Evolutionary conservation across 345 rosid species (phyloP).

Genomic region (Salix arbutifolia): DNA sequence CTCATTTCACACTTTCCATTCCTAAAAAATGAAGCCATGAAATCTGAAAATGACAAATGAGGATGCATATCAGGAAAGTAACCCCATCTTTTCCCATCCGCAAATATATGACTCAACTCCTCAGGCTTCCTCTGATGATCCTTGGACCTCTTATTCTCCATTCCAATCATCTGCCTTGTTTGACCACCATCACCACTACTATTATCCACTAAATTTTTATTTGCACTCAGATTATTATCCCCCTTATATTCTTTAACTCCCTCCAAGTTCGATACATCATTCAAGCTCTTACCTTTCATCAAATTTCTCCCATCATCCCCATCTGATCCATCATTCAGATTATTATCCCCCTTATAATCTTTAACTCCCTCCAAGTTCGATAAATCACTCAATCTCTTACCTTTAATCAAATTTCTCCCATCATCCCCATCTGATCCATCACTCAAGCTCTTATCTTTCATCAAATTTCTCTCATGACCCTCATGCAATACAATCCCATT

Average conservation of each 20-base stretch:
- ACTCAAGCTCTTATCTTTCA: not conserved
- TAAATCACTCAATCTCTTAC: not conserved
- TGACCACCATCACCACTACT: constrained; percentile 8
- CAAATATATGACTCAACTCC: constrained; percentile 50
- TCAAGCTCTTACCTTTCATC: not conserved
- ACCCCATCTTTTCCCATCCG: constrained; percentile 95
- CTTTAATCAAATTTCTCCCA: not conserved
- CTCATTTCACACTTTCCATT: constrained; percentile 52
- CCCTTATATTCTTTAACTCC: not conserved
- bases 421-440: not conserved
- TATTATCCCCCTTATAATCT: not conserved
- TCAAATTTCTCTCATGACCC: not conserved
- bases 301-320: not conserved
- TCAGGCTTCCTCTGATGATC: constrained; percentile 32
- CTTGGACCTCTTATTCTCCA: constrained; percentile 16
- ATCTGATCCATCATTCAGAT: not conserved
- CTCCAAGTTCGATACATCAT: not conserved
- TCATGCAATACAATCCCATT: not conserved
- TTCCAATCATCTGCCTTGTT: constrained; percentile 13
- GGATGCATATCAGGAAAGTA: constrained; percentile 78
- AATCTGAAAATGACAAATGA: constrained; percentile 60
- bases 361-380: not conserved
- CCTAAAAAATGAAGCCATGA: constrained; percentile 61
- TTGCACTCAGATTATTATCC: not conserved
- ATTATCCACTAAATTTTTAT: constrained; percentile 3